Evolutionary conservation across 1,284 basidiomycete genomes (phyloP), one percentile per base, ranked within the genome.

Genomic region (Austroboletus novae-zelandiae): DNA sequence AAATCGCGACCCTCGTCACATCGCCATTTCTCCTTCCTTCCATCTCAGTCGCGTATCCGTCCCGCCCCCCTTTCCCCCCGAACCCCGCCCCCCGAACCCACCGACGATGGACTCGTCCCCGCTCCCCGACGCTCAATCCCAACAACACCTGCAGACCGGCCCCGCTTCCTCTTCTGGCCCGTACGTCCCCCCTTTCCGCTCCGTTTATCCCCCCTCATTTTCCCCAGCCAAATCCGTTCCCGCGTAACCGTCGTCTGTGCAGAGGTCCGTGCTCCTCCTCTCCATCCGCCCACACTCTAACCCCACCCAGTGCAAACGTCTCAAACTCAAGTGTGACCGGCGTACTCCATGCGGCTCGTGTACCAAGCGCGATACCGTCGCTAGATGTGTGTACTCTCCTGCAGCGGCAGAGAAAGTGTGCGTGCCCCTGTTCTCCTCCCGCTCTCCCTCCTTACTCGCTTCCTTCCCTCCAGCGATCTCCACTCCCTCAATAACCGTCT

Each of bases 321-420:
- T 91, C 46, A 91, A 91, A 61, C 76, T 91, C 47, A 89, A 84
- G 69, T 91, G 88, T 64, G 89, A 91, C 69, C 74, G 88, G 44
- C 77, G 83, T 20, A 81, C 75, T 2, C 88, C 88, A 0, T 91
- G 88, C 57, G 80, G 80, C 3, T 85, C 83, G 25, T 91, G 89
- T 57, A 74, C 80, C 29, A 91, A 91, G 64, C 83, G 88, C 51
- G 85, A 88, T 60, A 89, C 86, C 0, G 78, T 86, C 9, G 69
- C 74, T 2, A 74, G 84, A 56, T 91, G 89, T 59, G 74, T 84
- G 9, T 91, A 91, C 65, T 88, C 87, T 0, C 80, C 86, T 35
- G 89, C 86, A 6, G 88, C 89, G 0, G 81, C 85, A 15, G 88
- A 91, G 71, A 91, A 91, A 78, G 83, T 91, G 82, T 86, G 56